phyloP scores from a whole-genome alignment of 306 rosid species.

The Arachis hypogaea region DNA sequence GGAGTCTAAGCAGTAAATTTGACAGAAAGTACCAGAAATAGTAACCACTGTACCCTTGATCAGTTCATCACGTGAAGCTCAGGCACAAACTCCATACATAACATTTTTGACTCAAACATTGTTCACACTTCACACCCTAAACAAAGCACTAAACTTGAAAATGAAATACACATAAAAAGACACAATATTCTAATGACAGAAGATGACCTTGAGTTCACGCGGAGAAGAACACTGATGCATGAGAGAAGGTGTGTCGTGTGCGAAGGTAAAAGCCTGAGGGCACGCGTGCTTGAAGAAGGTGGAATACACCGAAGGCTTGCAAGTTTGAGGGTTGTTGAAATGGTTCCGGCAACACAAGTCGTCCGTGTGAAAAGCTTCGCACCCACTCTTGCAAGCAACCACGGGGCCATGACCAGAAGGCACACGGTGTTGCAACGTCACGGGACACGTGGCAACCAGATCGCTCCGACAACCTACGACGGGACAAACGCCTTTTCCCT shows the following conservation, averaged over 20 bases:
- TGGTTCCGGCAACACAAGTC: constrained; percentile 77
- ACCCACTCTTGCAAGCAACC: constrained; percentile 87
- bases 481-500: constrained; percentile 85
- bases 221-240: constrained; percentile 92
- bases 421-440: constrained; percentile 49
- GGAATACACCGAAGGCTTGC: constrained; percentile 58
- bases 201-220: constrained; percentile 87
- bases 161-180: background rate
- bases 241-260: constrained; percentile 76
- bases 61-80: background rate
- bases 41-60: background rate
- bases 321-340: constrained; percentile 63
- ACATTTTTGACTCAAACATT: no score
- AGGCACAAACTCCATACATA: background rate
- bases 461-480: constrained; percentile 72
- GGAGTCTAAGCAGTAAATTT: background rate
- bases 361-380: constrained; percentile 73
- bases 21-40: background rate
- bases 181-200: constrained; percentile 57
- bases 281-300: constrained; percentile 74
- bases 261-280: constrained; percentile 68
- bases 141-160: background rate
- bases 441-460: constrained; percentile 74
- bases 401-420: constrained; percentile 53
- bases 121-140: background rate